Evolutionary conservation across 257 asterid genomes (phyloP), one percentile per base, ranked within the genome.

Genomic region (Capsicum baccatum): DNA sequence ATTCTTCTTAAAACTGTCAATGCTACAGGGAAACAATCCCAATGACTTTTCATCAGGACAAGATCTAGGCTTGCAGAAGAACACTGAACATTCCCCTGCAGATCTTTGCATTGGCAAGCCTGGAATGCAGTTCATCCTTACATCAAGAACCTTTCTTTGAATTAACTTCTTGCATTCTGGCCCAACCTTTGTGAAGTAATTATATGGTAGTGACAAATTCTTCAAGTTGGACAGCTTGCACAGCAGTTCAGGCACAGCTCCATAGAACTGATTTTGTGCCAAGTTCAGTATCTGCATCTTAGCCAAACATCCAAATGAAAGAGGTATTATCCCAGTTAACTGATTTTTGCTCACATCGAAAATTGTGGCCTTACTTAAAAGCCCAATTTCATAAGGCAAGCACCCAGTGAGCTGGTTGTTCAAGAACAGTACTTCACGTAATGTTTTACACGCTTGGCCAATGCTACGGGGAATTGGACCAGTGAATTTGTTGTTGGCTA

Each of bases 331-430:
- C 48, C 98, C 95, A 0, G 98, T 92, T 81, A 94, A 54, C 0
- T 7, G 19, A 84, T 94, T 94, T 21, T 0, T n/a, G 85, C 94
- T 89, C 37, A 82, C 95, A 79, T 94, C 94, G 19, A 94, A 89
- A 0, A 88, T 10, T 0, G 70, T 85, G 9, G 88, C 33, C 44
- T 86, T 89, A 60, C 74, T 84, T 83, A 92, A 79, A 8, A 83
- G n/a, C 5, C 97, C 98, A 6, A 94, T 91, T 85, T 92, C 90
- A 81, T 84, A 86, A 0, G 98, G 98, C 17, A 94, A 92, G 80
- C 97, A 92, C 13, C 97, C 96, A 8, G 93, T 87, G 10, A 94
- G 89, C 1, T 8, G 52, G 73, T 94, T 94, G 84, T 86, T 86
- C 14, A 86, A 84, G 82, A 94, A 70, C 6, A 94, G 86, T 0